Evolutionary conservation across 169 alveolate species (phyloP).

Genomic region (Theileria orientalis): DNA sequence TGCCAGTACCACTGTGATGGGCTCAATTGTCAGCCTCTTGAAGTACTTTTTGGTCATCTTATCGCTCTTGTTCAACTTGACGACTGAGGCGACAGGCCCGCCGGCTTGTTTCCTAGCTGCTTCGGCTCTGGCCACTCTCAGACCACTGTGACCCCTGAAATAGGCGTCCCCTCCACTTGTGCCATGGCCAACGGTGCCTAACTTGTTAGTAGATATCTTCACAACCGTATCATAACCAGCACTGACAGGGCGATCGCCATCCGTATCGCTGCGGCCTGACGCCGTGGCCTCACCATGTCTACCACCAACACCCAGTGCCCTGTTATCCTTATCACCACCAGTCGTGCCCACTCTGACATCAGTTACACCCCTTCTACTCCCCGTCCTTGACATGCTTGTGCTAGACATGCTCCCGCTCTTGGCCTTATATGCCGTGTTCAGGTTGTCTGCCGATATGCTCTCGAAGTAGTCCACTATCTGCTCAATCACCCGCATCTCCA

Average conservation of each 20-base stretch:
- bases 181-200: no score
- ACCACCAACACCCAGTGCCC: no score
- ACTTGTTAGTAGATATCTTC: no score
- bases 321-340: background rate
- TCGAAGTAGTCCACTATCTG: constrained; percentile 81
- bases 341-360: no score
- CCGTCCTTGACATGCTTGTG: no score
- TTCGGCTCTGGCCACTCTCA: constrained; percentile 77
- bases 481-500: constrained; percentile 85
- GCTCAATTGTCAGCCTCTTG: constrained; percentile 76
- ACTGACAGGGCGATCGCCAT: background rate
- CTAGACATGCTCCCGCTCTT: no score
- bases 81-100: constrained; percentile 72
- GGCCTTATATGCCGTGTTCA: background rate
- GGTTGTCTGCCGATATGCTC: constrained; percentile 57
- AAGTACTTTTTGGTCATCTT: constrained; percentile 17
- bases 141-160: constrained; percentile 70
- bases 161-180: constrained; percentile 1
- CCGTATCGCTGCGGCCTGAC: background rate
- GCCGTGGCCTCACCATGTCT: no score
- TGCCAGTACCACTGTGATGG: constrained; percentile 80
- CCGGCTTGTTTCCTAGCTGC: constrained; percentile 77
- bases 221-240: no score
- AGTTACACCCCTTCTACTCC: no score
- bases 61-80: background rate